A percentile compares a stretch with the other conserved stretches of the same genome.
Conservation (phyloP, 2,329 filamentous ascomycete species). For the Claviceps sp. region DNA sequence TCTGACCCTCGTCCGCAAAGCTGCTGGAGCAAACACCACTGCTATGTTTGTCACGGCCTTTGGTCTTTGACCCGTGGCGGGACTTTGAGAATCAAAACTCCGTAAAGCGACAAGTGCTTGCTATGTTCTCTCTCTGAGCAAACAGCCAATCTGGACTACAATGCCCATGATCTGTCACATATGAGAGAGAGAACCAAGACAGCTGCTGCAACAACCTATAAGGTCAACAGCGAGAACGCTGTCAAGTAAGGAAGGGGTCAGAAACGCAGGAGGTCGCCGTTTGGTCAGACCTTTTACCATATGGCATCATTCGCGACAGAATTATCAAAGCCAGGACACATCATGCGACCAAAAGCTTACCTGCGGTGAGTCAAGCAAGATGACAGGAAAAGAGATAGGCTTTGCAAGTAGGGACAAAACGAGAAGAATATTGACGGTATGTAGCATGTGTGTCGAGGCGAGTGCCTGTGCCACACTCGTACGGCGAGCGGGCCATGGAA, state of each 20-base stretch:
- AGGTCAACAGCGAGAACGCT: not conserved
- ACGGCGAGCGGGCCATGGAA: not conserved
- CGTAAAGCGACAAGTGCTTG: conserved; percentile 30
- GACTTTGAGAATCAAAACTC: conserved; percentile 32
- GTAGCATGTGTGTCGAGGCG: not conserved
- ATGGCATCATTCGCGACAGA: conserved; percentile 34
- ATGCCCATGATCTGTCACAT: not conserved
- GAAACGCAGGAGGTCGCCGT: conserved; percentile 33
- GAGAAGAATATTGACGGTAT: not conserved
- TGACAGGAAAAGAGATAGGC: not conserved
- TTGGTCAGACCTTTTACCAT: conserved; percentile 55
- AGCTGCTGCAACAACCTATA: not conserved
- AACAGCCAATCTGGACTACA: not conserved
- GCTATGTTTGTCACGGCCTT: conserved; percentile 44
- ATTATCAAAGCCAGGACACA: not conserved
- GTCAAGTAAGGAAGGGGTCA: conserved; percentile 5
- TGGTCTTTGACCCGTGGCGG: conserved; percentile 36
- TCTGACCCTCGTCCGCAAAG: conserved; percentile 16
- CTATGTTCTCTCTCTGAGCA: not conserved
- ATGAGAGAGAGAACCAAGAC: not conserved
- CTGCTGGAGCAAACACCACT: conserved; percentile 3
- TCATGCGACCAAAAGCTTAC: not conserved
- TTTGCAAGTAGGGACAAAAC: too few relatives aligned
- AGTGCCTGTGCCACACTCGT: not conserved
- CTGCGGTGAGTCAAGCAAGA: not conserved